Percentiles rank a stretch among this genome's conserved stretches.
Conservation (phyloP, 192 early-diverging fungal species). For the Mortierella antarctica region DNA sequence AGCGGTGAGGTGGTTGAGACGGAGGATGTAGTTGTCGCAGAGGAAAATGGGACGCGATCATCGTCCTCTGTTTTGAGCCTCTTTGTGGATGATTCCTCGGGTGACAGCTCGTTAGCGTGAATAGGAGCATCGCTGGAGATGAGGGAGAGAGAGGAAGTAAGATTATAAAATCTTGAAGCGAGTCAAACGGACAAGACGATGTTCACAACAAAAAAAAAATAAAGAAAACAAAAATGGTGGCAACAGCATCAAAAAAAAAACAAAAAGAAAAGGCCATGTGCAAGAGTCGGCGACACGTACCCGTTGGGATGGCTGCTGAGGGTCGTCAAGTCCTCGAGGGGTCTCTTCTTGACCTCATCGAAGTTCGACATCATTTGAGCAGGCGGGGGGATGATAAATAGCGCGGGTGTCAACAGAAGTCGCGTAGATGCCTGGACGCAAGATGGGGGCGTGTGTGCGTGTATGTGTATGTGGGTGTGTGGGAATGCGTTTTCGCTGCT, state of each 20-base stretch:
- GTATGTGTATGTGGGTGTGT: neutral
- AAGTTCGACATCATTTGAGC: conserved; percentile 43
- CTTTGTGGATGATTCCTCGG: conserved; percentile 45
- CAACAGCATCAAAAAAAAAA: neutral
- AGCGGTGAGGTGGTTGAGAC: neutral
- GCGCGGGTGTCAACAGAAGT: conserved; percentile 1
- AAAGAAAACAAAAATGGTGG: neutral
- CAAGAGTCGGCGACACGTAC: conserved; percentile 5
- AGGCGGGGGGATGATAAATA: neutral
- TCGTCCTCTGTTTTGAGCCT: conserved; percentile 48
- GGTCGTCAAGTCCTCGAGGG: conserved; percentile 25
- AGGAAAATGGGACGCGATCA: conserved; percentile 36
- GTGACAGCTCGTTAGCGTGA: conserved; percentile 9
- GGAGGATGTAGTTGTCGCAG: conserved; percentile 13
- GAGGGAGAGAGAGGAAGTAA: neutral
- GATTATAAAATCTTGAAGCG: no score
- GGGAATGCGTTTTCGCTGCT: no score
- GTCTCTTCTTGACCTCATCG: conserved; percentile 53
- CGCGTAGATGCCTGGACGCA: neutral
- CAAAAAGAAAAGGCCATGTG: neutral
- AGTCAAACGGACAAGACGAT: no score
- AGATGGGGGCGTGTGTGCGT: neutral
- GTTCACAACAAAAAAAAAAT: neutral
- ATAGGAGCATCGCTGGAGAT: conserved; percentile 6
- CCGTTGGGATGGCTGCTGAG: conserved; percentile 28